phyloP scores from a whole-genome alignment of 2,329 filamentous ascomycete species.

The Macroventuria anomochaeta region DNA sequence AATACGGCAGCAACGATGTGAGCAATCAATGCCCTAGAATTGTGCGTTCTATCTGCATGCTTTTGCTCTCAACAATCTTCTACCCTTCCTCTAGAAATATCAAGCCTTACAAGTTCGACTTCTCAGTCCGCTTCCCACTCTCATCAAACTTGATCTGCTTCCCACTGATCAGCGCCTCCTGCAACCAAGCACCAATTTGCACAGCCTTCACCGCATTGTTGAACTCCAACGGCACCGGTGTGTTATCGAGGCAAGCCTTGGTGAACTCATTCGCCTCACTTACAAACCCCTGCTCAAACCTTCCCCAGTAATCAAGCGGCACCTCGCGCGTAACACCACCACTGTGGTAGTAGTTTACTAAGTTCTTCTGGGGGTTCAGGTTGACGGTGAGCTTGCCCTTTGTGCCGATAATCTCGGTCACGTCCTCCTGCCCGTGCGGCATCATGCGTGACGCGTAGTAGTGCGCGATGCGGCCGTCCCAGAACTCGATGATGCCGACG shows the following conservation, averaged over 20 bases:
- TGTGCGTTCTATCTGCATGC: neutral
- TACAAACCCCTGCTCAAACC: slow-evolving; percentile 51
- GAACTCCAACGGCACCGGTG: slow-evolving; percentile 45
- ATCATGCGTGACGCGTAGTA: slow-evolving; percentile 54
- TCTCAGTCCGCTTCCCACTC: slow-evolving; percentile 6
- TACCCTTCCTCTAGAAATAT: neutral
- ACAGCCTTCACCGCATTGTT: slow-evolving; percentile 46
- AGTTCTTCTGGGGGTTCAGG: slow-evolving; percentile 38
- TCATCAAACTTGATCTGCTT: slow-evolving; percentile 59
- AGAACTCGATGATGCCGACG: slow-evolving; percentile 55
- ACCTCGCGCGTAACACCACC: slow-evolving; percentile 48
- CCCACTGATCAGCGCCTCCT: slow-evolving; percentile 62
- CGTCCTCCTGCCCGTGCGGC: slow-evolving; percentile 53
- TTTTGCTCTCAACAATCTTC: neutral
- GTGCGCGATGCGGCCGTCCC: slow-evolving; percentile 53
- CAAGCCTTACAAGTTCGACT: slow-evolving; percentile 2
- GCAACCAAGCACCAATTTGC: slow-evolving; percentile 57
- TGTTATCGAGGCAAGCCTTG: slow-evolving; percentile 46
- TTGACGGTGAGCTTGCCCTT: slow-evolving; percentile 55
- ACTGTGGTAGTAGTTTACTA: slow-evolving; percentile 44
- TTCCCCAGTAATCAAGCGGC: slow-evolving; percentile 49
- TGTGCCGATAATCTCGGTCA: slow-evolving; percentile 54
- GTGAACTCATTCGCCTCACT: slow-evolving; percentile 52
- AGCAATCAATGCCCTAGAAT: neutral
- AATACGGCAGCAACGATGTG: neutral